Percentiles rank a stretch among this genome's conserved stretches.
phyloP scores from a whole-genome alignment of 2,329 filamentous ascomycete genomes.

The Clonostachys sp. region DNA sequence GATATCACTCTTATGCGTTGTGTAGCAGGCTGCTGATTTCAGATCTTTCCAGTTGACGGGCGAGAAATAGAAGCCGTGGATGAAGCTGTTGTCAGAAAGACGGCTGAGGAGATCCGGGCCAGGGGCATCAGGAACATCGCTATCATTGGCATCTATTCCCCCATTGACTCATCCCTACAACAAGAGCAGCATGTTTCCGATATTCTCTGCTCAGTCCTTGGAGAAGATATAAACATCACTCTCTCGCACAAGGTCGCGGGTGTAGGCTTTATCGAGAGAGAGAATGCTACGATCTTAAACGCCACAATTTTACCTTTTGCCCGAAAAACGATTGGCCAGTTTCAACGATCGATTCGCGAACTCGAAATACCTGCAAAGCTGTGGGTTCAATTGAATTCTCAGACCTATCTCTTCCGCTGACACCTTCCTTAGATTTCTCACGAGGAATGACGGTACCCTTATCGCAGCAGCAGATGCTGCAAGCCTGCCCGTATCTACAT shows the following conservation, averaged over 20 bases:
- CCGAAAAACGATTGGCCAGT: conserved; percentile 37
- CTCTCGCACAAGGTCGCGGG: conserved; percentile 37
- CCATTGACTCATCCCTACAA: conserved; percentile 31
- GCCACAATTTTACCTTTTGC: conserved; percentile 45
- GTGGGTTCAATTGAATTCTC: no score
- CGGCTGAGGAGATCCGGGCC: conserved; percentile 22
- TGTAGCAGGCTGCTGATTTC: no score
- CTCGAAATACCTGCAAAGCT: conserved; percentile 13
- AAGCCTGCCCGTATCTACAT: conserved; percentile 45
- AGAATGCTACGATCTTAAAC: conserved; percentile 52
- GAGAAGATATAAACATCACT: conserved; percentile 25
- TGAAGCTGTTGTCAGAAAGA: conserved; percentile 25
- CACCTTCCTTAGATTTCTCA: conserved; percentile 39
- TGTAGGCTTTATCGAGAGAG: conserved; percentile 38
- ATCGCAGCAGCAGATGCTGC: conserved; percentile 40
- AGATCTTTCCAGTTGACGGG: conserved; percentile 22
- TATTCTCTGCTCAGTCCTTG: conserved; percentile 16
- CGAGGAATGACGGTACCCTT: conserved; percentile 49
- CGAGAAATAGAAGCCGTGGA: conserved; percentile 31
- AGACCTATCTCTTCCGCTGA: no score
- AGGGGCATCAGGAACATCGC: conserved; percentile 30
- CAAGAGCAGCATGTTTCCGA: conserved; percentile 32
- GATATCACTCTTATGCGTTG: no score
- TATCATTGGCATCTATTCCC: conserved; percentile 39
- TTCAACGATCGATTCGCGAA: conserved; percentile 38